Conservation (phyloP, 2,329 filamentous ascomycete genomes). For the Gnomoniopsis smithogilvyi region DNA sequence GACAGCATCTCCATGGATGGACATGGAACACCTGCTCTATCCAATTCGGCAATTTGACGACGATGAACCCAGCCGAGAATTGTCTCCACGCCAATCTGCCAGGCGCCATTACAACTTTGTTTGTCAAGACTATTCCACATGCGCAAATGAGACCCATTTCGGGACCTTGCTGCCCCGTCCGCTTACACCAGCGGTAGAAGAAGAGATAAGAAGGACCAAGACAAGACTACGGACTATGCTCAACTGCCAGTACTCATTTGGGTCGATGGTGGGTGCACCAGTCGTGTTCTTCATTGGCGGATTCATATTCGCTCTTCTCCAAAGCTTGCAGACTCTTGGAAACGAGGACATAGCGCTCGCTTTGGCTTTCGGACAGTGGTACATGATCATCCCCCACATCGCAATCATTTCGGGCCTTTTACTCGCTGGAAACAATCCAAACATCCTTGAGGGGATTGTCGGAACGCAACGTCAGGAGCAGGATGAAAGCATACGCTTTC, state of each 20-base stretch:
- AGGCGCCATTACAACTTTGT: not conserved
- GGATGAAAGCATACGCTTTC: constrained; percentile 14
- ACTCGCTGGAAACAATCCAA: constrained; percentile 28
- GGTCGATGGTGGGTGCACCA: constrained; percentile 24
- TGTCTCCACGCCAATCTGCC: constrained; percentile 21
- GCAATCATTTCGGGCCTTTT: constrained; percentile 24
- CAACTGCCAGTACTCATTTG: constrained; percentile 25
- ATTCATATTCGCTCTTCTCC: constrained; percentile 23
- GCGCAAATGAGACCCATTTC: constrained; percentile 1
- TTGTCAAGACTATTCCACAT: not conserved
- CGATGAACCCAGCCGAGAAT: constrained; percentile 5
- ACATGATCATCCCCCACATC: constrained; percentile 26
- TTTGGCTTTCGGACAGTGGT: constrained; percentile 12
- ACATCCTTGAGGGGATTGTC: constrained; percentile 25
- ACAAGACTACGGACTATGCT: constrained; percentile 23
- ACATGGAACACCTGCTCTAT: constrained; percentile 25
- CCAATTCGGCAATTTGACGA: constrained; percentile 21
- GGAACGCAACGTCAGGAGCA: constrained; percentile 17
- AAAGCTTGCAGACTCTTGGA: constrained; percentile 20
- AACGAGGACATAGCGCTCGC: constrained; percentile 19
- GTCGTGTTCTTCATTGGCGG: constrained; percentile 27
- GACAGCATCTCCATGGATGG: constrained; percentile 23
- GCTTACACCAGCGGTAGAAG: constrained; percentile 8
- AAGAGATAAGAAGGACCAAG: constrained; percentile 18
- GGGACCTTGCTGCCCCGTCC: constrained; percentile 8